Percentiles rank a stretch among this genome's conserved stretches.
These are phyloP conservation scores for Metschnikowia reukaufii DNA, from an alignment of 805 yeast genomes.

Conservation along the genomic window DNA sequence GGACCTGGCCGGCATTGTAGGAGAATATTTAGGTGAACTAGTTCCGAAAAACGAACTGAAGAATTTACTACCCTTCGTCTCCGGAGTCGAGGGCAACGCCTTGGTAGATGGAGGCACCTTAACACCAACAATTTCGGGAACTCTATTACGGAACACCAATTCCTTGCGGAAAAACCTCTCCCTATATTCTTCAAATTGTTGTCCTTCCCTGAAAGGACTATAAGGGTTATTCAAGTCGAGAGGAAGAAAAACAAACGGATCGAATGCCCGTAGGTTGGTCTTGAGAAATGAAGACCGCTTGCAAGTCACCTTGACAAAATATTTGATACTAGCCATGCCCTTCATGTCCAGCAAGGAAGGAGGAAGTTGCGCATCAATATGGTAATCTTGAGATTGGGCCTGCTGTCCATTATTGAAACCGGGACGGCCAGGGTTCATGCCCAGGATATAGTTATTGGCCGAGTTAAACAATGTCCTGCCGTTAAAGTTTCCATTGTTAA, in stretches of 20 bases:
- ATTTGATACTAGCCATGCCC: slow-evolving; percentile 43
- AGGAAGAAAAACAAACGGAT: slow-evolving; percentile 57
- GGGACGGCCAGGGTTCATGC: background rate
- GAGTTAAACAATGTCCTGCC: slow-evolving; percentile 21
- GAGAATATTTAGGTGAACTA: slow-evolving; percentile 1
- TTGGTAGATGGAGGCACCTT: slow-evolving; percentile 5
- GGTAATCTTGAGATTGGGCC: slow-evolving; percentile 8
- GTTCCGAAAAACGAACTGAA: slow-evolving; percentile 13
- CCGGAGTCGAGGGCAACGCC: slow-evolving; percentile 11
- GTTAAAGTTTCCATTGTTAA: slow-evolving; percentile 30
- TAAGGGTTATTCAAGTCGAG: slow-evolving; percentile 35
- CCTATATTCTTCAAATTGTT: slow-evolving; percentile 31
- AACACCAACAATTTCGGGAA: slow-evolving; percentile 19
- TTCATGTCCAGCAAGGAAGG: slow-evolving; percentile 14
- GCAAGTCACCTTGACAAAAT: slow-evolving; percentile 62
- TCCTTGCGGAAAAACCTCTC: slow-evolving; percentile 49
- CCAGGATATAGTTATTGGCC: slow-evolving; percentile 16
- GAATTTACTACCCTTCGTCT: slow-evolving; percentile 8
- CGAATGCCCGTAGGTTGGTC: slow-evolving; percentile 44
- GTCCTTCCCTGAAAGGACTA: slow-evolving; percentile 17
- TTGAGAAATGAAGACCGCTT: slow-evolving; percentile 50
- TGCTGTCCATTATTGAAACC: background rate
- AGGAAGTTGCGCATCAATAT: slow-evolving; percentile 16
- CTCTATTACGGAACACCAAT: slow-evolving; percentile 31
- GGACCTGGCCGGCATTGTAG: slow-evolving; percentile 1